A percentile compares a stretch with the other conserved stretches of the same genome.
These are phyloP conservation scores for Talaromyces pinophilus DNA, from an alignment of 2,329 filamentous ascomycete species.

Conservation along the genomic window DNA sequence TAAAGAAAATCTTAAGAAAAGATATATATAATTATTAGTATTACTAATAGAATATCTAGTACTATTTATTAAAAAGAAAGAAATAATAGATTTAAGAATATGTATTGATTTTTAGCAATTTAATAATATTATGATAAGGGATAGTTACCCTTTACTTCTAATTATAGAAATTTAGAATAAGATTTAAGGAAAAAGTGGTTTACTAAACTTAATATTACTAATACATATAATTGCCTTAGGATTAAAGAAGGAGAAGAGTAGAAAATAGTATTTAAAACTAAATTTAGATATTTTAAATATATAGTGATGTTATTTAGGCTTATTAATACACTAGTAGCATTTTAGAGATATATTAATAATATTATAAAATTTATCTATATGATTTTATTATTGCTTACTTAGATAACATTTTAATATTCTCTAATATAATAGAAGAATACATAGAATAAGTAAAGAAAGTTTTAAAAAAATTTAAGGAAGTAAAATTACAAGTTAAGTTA, in stretches of 20 bases:
- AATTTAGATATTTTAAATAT: not conserved
- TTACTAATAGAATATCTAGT: too few species aligned
- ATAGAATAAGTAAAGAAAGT: too few species aligned
- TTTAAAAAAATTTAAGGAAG: too few species aligned
- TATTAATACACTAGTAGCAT: not conserved
- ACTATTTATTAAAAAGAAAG: not conserved
- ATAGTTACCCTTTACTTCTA: too few species aligned
- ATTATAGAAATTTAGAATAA: not conserved
- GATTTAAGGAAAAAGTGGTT: not conserved
- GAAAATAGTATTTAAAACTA: not conserved
- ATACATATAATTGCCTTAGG: not conserved
- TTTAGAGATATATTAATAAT: not conserved
- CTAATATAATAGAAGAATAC: too few species aligned
- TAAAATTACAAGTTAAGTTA: too few species aligned
- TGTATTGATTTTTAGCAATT: too few species aligned
- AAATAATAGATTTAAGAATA: not conserved
- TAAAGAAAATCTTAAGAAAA: too few species aligned
- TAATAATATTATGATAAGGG: too few species aligned
- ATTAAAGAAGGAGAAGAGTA: not conserved
- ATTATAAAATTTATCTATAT: not conserved
- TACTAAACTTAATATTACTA: not conserved
- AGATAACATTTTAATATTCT: slow-evolving; percentile 15
- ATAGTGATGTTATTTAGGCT: not conserved
- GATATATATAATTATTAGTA: too few species aligned
- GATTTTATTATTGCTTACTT: slow-evolving; percentile 3